Evolutionary conservation across 495 filamentous ascomycete genomes (phyloP), one percentile per base, ranked within the genome.

Genomic region (Tuber melanosporum): DNA sequence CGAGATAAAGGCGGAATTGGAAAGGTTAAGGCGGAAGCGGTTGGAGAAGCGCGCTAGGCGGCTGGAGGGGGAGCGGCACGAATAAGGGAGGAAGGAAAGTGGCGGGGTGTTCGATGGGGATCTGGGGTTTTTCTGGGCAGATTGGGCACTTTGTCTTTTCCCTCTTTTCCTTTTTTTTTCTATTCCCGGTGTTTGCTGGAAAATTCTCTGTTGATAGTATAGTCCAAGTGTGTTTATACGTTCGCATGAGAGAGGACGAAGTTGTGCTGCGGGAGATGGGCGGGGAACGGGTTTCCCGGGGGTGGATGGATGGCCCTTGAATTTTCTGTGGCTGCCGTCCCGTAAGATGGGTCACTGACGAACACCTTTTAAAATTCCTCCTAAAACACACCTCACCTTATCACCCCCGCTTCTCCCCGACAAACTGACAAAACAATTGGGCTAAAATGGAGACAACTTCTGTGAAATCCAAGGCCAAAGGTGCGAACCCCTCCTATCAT

Each of bases 1-100:
- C 49, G 95, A 99, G 85, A 94, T 97, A 76, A 85, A 89, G 10
- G 86, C 86, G 71, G 93, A 97, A 87, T 84, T 96, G 47, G 86
- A 93, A 81, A 86, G 93, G 76, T 86, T 98, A 85, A 89, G 90
- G 75, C 86, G 85, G 82, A 84, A 86, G 76, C 84, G 92, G 76
- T 83, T 93, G 83, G 88, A 87, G 77, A 82, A 82, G 49, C 88
- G 90, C 84, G 87, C 85, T 36, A 83, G 85, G 75, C 84, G 85
- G 47, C 75, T 86, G 78, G 83, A 84, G n/a, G 80, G 57, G 26
- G 81, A 20, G 75, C 49, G 43, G 26, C 39, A 72, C 47, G 46
- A 43, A 72, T 69, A 7, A 69, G 36, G 39, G n/a, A 41, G 32
- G 36, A 12, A 32, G 19, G 52, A 46, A n/a, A 1, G 22, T 57